Conservation (phyloP, 306 rosid species). For the Carpinus viminea region DNA sequence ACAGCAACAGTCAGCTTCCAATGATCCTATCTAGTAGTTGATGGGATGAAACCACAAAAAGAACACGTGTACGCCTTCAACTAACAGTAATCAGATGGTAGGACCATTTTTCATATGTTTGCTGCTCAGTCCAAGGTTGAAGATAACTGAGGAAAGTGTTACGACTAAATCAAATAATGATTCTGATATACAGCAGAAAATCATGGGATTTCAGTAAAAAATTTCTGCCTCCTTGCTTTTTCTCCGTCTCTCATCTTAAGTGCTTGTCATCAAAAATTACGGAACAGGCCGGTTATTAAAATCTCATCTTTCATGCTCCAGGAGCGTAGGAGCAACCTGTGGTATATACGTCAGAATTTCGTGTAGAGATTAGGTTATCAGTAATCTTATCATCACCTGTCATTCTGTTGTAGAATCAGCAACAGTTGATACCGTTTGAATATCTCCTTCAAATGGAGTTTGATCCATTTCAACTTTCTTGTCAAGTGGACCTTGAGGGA, state of each 20-base stretch:
- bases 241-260: conserved; percentile 30
- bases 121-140: not conserved
- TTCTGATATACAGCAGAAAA: not conserved
- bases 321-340: conserved; percentile 44
- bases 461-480: conserved; percentile 30
- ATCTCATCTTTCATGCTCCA: conserved; percentile 41
- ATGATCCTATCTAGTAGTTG: too few species aligned
- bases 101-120: not conserved
- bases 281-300: not conserved
- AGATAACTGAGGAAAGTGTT: not conserved
- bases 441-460: conserved; percentile 38
- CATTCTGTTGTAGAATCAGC: conserved; percentile 35
- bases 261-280: conserved; percentile 32
- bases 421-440: conserved; percentile 25
- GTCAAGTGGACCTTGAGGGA: conserved; percentile 65
- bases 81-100: not conserved
- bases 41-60: not conserved
- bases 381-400: conserved; percentile 35
- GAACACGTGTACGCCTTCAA: not conserved
- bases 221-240: conserved; percentile 2
- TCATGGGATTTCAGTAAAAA: not conserved
- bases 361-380: conserved; percentile 19
- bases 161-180: not conserved
- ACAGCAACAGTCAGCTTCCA: too few species aligned
- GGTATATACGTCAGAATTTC: conserved; percentile 62